A percentile compares a stretch with the other conserved stretches of the same genome.
Conservation (phyloP, 2,329 filamentous ascomycete genomes). For the Epichloe gansuensis region DNA sequence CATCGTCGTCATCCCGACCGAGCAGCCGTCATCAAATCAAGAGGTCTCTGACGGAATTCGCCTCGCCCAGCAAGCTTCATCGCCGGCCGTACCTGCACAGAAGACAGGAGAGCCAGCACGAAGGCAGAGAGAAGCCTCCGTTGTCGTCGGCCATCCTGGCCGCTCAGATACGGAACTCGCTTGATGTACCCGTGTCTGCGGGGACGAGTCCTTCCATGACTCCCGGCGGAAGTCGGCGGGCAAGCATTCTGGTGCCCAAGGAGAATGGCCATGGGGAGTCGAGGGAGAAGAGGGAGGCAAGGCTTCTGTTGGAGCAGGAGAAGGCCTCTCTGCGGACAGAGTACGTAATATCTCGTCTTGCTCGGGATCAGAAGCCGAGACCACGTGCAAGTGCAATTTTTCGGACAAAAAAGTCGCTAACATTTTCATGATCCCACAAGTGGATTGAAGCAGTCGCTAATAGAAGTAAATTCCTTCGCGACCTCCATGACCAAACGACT, state of each 20-base stretch:
- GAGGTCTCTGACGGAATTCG: constrained; percentile 42
- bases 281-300: constrained; percentile 30
- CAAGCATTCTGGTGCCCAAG: constrained; percentile 25
- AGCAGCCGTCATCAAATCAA: constrained; percentile 37
- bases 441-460: constrained; percentile 37
- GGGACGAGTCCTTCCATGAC: constrained; percentile 30
- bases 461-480: constrained; percentile 45
- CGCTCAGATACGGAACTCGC: constrained; percentile 25
- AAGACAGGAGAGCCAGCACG: constrained; percentile 14
- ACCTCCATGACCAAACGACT: constrained; percentile 50
- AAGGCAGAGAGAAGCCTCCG: constrained; percentile 16
- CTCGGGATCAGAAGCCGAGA: neutral
- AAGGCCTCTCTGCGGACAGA: constrained; percentile 18
- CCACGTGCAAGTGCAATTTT: neutral
- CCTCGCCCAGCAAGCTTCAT: constrained; percentile 31
- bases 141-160: constrained; percentile 2
- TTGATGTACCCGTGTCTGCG: constrained; percentile 34
- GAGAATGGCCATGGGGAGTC: constrained; percentile 19
- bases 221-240: constrained; percentile 29
- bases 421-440: constrained; percentile 19
- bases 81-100: constrained; percentile 25
- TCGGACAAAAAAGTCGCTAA: neutral
- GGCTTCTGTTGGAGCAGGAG: constrained; percentile 25
- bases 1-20: constrained; percentile 8
- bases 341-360: constrained; percentile 12